These are phyloP conservation scores for Syzygium aromaticum DNA, from an alignment of 345 rosid genomes.

Conservation along the genomic window DNA sequence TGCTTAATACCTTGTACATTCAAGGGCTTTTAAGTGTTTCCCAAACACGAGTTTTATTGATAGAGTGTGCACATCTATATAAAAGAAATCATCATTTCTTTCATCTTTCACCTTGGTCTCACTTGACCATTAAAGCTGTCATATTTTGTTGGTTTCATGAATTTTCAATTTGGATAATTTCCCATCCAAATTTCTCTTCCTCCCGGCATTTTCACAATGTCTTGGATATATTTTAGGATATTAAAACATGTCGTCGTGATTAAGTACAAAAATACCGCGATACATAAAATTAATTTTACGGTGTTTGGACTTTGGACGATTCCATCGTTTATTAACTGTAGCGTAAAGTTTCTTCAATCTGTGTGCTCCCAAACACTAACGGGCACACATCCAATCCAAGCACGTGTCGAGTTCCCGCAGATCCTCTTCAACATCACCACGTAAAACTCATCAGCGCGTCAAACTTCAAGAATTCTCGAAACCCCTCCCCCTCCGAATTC, in stretches of 20 bases:
- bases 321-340: too few relatives aligned
- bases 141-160: fast-evolving
- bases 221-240: too few relatives aligned
- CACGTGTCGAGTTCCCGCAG: neutral
- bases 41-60: too few relatives aligned
- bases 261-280: too few relatives aligned
- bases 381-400: neutral
- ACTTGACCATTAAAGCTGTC: neutral
- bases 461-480: neutral
- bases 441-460: neutral
- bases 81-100: neutral
- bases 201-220: too few relatives aligned
- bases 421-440: neutral
- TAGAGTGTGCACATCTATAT: too few relatives aligned
- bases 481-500: neutral
- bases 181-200: too few relatives aligned
- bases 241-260: too few relatives aligned
- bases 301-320: too few relatives aligned
- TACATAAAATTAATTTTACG: too few relatives aligned
- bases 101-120: neutral
- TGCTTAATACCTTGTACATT: fast-evolving
- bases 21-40: fast-evolving
- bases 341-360: neutral
- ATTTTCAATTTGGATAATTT: neutral
- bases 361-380: neutral